A percentile compares a stretch with the other conserved stretches of the same genome.
phyloP scores from a whole-genome alignment of 2,329 filamentous ascomycete genomes.

The Penicillium sp. region DNA sequence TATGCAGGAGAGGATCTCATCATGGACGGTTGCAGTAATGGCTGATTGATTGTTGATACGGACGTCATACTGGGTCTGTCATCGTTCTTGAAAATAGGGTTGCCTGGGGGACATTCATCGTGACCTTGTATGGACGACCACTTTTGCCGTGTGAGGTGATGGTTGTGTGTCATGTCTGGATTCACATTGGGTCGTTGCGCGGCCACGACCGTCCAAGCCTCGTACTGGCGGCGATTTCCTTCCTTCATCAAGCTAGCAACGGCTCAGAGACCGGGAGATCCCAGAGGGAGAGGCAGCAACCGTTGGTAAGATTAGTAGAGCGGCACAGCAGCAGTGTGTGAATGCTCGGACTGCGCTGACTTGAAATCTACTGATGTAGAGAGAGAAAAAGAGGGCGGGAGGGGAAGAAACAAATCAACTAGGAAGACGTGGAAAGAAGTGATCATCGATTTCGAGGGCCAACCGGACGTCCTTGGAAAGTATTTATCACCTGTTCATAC shows the following conservation, averaged over 20 bases:
- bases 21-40: constrained; percentile 11
- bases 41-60: constrained; percentile 13
- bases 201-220: constrained; percentile 4
- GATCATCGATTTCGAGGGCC: too few species aligned
- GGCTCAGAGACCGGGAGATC: too few species aligned
- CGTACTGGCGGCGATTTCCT: constrained; percentile 1
- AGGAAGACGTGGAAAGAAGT: too few species aligned
- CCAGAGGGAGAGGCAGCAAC: too few species aligned
- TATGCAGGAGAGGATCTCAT: not conserved
- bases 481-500: not conserved
- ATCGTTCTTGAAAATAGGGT: constrained; percentile 5
- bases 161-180: constrained; percentile 6
- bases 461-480: not conserved
- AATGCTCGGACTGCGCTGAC: too few species aligned
- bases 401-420: too few species aligned
- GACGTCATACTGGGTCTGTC: constrained; percentile 5
- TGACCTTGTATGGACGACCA: constrained; percentile 1
- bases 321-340: too few species aligned
- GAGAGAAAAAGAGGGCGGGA: too few species aligned
- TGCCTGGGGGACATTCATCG: not conserved
- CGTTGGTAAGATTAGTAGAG: too few species aligned
- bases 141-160: constrained; percentile 10
- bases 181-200: constrained; percentile 7
- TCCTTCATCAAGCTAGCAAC: constrained; percentile 9
- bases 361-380: too few species aligned